phyloP scores from a whole-genome alignment of 2,329 filamentous ascomycete species.

The Tothia fuscella region DNA sequence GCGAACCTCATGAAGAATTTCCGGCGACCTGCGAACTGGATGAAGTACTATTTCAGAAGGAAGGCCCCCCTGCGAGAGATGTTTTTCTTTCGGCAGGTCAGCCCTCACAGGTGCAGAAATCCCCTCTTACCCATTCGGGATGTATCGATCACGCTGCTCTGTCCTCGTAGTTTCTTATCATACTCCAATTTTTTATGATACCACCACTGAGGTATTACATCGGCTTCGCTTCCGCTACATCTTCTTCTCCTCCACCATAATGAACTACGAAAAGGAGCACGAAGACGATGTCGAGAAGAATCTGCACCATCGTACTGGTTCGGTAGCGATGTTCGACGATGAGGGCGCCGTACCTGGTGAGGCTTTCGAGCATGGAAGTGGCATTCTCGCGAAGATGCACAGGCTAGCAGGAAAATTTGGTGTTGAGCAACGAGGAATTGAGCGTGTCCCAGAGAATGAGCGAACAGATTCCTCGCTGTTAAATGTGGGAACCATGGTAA shows the following conservation, averaged over 20 bases:
- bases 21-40: no score
- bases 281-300: slow-evolving; percentile 7
- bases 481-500: slow-evolving; percentile 61
- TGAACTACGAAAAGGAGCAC: slow-evolving; percentile 1
- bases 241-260: not conserved
- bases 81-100: not conserved
- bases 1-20: no score
- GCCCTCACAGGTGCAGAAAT: no score
- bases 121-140: no score
- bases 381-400: slow-evolving; percentile 46
- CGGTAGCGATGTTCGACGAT: slow-evolving; percentile 13
- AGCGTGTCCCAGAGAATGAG: slow-evolving; percentile 60
- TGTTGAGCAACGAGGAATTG: slow-evolving; percentile 64
- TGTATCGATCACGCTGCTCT: no score
- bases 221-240: no score
- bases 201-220: no score
- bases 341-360: slow-evolving; percentile 44
- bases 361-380: slow-evolving; percentile 45
- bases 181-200: no score
- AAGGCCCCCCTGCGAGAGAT: not conserved
- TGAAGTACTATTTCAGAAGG: no score
- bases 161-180: no score
- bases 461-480: slow-evolving; percentile 48
- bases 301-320: no score
- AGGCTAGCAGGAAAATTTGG: slow-evolving; percentile 52